Base-by-base conservation (phyloP, 352 stramenopile species). In the Peronospora farinosa region DNA sequence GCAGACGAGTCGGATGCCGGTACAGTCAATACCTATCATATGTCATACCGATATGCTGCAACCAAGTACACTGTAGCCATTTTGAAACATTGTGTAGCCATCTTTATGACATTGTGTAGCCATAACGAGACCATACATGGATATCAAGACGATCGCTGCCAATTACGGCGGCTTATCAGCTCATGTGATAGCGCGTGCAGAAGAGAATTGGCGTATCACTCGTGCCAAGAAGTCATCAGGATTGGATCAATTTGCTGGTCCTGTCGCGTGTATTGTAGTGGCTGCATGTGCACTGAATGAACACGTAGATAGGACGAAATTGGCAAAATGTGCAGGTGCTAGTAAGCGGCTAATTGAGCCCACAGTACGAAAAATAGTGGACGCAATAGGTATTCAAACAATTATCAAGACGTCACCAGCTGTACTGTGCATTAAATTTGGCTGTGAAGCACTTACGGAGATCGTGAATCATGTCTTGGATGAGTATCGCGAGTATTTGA, bases 401-500 rank as follows among this genome's bases (percentile, higher is more conserved):
- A 61, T 81, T 8, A 56, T 85, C 7, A 63, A 76, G 51, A 67
- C 67, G 16, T 76, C 72, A 2, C 68, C 75, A 3, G 54, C 70
- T 5, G 70, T 74, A 7, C 60, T 90, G 7, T 90, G 78, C 40
- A 83, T 90, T 51, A 78, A 81, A 19, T 83, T 86, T 30, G 78
- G 78, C 33, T 90, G 78, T 33, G 71, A 80, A 32, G 63, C 55
- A 13, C 75, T 90, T 44, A 72, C 72, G 12, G 75, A 86, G 52
- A 69, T 80, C 39, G 76, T 86, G 5, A 55, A 64, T 16, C 71
- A 66, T 40, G 74, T 90, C 31, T 59, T 79, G 42, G 63, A 62
- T 23, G 72, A 84, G 46, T 88, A 88, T 51, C 47, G 53, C 17
- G 23, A 28, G 38, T 66, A 54, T 40, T 25, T 64, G 37, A 60